Percentiles rank a stretch among this genome's conserved stretches.
Evolutionary conservation across 176 grass and related monocot genomes (phyloP).

Genomic region (sorghum (Sorghum bicolor)): DNA sequence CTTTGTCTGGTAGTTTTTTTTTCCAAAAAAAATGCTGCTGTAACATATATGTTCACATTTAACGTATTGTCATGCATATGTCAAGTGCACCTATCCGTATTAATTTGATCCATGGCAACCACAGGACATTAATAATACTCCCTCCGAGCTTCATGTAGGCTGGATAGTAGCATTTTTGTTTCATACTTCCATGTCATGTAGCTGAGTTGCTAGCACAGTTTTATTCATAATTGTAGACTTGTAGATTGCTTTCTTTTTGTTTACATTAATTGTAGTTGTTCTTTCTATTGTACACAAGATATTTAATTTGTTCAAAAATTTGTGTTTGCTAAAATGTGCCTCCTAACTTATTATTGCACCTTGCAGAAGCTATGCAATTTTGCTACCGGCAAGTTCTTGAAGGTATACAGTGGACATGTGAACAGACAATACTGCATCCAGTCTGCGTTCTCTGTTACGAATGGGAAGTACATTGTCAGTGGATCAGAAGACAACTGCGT

Average conservation of each 20-base stretch:
- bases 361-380: slow-evolving; percentile 88
- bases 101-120: background rate
- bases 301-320: background rate
- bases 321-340: slow-evolving; percentile 2
- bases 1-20: background rate
- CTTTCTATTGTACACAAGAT: background rate
- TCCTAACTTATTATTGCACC: slow-evolving; percentile 23
- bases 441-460: slow-evolving; percentile 79
- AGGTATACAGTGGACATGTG: slow-evolving; percentile 74
- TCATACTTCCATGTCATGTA: background rate
- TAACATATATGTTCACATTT: background rate
- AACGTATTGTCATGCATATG: background rate
- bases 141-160: background rate
- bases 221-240: slow-evolving; percentile 1
- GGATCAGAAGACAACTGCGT: slow-evolving; percentile 85
- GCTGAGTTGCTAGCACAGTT: background rate
- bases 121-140: background rate
- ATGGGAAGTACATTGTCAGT: slow-evolving; percentile 81
- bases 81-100: background rate
- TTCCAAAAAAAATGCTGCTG: background rate
- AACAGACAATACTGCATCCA: slow-evolving; percentile 74
- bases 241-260: background rate
- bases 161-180: slow-evolving; percentile 6
- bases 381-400: slow-evolving; percentile 68
- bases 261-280: background rate